These are phyloP conservation scores for Sporisorium reilianum DNA, from an alignment of 1,284 basidiomycete genomes.

Conservation along the genomic window DNA sequence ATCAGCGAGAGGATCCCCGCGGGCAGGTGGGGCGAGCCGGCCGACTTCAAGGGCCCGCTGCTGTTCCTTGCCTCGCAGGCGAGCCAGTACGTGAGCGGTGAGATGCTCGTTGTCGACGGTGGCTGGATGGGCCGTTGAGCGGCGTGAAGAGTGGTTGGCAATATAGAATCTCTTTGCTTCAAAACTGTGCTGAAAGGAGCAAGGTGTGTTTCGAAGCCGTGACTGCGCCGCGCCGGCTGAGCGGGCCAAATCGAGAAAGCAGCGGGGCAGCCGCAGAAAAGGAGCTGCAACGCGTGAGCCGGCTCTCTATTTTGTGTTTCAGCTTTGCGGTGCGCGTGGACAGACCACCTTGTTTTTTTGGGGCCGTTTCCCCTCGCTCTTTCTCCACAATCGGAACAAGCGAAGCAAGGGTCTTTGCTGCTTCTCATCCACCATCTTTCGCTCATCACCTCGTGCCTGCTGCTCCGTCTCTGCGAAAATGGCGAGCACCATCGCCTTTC, in stretches of 20 bases:
- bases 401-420: no score
- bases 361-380: no score
- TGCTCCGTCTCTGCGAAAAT: constrained; percentile 1
- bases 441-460: no score
- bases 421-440: background rate
- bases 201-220: no score
- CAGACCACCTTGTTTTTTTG: background rate
- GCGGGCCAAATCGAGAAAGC: background rate
- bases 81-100: constrained; percentile 90
- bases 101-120: constrained; percentile 72
- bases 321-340: no score
- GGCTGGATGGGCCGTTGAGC: constrained; percentile 61
- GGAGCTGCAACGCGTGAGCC: background rate
- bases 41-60: constrained; percentile 88
- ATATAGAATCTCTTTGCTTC: background rate
- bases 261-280: background rate
- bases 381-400: background rate
- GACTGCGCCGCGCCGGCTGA: background rate
- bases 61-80: constrained; percentile 89
- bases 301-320: background rate
- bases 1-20: constrained; percentile 78
- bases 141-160: background rate
- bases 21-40: constrained; percentile 84
- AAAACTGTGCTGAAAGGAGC: background rate
- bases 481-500: constrained; percentile 3